Conservation (phyloP, 2,329 filamentous ascomycete species). For the Biscogniauxia mediterranea region DNA sequence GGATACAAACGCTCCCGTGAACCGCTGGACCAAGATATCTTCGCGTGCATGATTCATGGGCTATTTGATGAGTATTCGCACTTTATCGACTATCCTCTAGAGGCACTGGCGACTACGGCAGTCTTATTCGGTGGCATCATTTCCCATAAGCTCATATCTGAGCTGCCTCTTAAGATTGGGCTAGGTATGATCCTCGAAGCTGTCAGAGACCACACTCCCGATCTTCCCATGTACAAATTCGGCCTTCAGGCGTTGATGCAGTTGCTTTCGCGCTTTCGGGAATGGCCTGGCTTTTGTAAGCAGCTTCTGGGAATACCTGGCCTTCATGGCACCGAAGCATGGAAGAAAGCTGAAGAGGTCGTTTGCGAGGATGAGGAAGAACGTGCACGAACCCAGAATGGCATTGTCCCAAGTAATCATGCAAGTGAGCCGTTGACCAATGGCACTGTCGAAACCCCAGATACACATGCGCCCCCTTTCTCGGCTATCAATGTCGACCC, state of each 20-base stretch:
- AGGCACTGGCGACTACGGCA: constrained; percentile 90
- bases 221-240: constrained; percentile 96
- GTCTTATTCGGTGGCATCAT: constrained; percentile 97
- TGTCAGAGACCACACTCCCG: constrained; percentile 77
- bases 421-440: constrained; percentile 60
- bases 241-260: constrained; percentile 93
- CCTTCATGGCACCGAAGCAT: constrained; percentile 81
- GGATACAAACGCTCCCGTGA: constrained; percentile 86
- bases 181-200: constrained; percentile 97
- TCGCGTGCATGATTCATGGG: constrained; percentile 97
- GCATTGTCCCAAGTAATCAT: constrained; percentile 37
- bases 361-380: constrained; percentile 67
- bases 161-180: constrained; percentile 89
- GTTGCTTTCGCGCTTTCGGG: constrained; percentile 74
- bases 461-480: constrained; percentile 70
- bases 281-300: constrained; percentile 95
- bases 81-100: constrained; percentile 93
- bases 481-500: constrained; percentile 74
- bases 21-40: constrained; percentile 85
- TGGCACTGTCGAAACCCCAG: constrained; percentile 67
- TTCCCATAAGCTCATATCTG: constrained; percentile 85
- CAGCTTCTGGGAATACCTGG: constrained; percentile 79
- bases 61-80: constrained; percentile 96
- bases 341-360: constrained; percentile 77
- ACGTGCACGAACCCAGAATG: constrained; percentile 54